phyloP scores from a whole-genome alignment of 139 green algal genomes.

The Eudorina sp. region DNA sequence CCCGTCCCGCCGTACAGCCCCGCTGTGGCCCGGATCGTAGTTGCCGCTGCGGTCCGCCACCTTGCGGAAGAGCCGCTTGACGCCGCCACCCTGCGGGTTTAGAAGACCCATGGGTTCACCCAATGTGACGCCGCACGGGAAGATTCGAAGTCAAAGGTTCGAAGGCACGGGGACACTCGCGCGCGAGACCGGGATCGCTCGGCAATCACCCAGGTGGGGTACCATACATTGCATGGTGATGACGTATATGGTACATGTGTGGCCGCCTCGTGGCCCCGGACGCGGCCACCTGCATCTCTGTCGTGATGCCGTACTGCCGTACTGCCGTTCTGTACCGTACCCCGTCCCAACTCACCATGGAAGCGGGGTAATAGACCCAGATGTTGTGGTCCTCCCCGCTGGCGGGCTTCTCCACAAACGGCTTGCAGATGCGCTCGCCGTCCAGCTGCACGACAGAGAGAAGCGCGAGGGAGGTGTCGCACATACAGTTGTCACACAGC shows the following conservation, averaged over 20 bases:
- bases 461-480: background rate
- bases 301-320: no score
- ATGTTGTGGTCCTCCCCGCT: slow-evolving; percentile 97
- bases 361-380: slow-evolving; percentile 98
- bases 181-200: no score
- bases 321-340: no score
- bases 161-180: no score
- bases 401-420: slow-evolving; percentile 99
- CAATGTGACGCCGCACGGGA: no score
- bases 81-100: slow-evolving; percentile 85
- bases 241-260: no score
- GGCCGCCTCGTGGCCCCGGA: no score
- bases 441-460: slow-evolving; percentile 49
- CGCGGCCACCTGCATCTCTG: no score
- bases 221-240: no score
- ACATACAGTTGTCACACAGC: background rate
- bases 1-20: slow-evolving; percentile 85
- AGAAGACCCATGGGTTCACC: no score
- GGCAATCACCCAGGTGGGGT: no score
- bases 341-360: slow-evolving; percentile 70
- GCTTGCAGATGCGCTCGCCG: slow-evolving; percentile 92
- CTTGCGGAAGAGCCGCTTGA: slow-evolving; percentile 98
- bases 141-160: no score
- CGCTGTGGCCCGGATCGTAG: slow-evolving; percentile 88
- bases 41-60: slow-evolving; percentile 86